Evolutionary conservation across 1,284 basidiomycete species (phyloP), one percentile per base, ranked within the genome.

Genomic region (Ustilago loliicola): DNA sequence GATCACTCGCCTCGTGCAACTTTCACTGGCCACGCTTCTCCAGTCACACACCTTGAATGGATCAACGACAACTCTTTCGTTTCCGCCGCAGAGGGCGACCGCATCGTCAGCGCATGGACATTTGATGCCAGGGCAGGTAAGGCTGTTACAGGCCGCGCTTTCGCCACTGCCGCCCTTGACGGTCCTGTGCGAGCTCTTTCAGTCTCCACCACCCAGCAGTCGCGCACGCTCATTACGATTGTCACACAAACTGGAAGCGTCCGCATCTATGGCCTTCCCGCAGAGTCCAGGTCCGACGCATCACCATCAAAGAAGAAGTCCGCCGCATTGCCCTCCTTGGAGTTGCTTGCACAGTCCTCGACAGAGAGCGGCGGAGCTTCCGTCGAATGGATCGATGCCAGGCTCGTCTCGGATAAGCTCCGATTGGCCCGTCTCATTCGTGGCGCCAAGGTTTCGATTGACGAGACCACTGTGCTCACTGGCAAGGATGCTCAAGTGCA

Each of bases 21-120:
- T 21, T 84, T 72, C 61, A 77, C 82, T 13, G 81, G 81, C 11
- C 82, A 84, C 58, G 80, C 80, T 10, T 77, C 80, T n/a, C 81
- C 82, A 2, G 55, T 85, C 62, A 81, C 80, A n/a, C 82, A 82
- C 38, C 62, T 83, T 21, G 72, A 66, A 27, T 83, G 81, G 80
- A 54, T 81, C 50, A 64, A 57, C 47, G 73, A 72, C 55, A 57
- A 66, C 45, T 66, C 70, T 8, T 93, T 94, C 85, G 87, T 92
- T 48, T 92, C 93, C 5, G 89, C 90, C 23, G 93, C 93, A 6
- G 91, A 93, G 80, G 90, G 89, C 32, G 93, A 94, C 86, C 90
- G 93, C 23, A 91, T 92, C 51, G 88, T 93, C n/a, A 92, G 91
- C 80, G 80, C 91, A 55, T 91, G 92, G 93, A 72, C 69, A 15